Evolutionary conservation across 2,329 filamentous ascomycete species (phyloP).

Genomic region (Colletotrichum higginsianum): DNA sequence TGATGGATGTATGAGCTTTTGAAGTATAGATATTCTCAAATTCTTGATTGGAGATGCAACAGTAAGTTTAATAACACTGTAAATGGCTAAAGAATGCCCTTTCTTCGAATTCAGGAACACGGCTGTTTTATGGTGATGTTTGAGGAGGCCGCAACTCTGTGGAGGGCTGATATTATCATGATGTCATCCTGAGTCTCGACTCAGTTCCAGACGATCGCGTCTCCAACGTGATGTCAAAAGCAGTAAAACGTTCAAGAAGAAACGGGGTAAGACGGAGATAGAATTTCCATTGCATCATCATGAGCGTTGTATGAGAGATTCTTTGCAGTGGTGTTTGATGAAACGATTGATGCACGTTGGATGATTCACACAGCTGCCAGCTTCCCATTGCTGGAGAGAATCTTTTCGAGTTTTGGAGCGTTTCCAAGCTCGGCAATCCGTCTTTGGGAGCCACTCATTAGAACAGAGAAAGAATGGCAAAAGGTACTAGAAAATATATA

Average conservation of each 20-base stretch:
- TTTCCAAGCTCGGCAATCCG: too few relatives aligned
- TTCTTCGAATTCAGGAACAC: not conserved
- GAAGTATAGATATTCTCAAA: too few relatives aligned
- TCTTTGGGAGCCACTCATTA: too few relatives aligned
- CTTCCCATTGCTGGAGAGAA: too few relatives aligned
- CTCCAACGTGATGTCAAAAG: constrained; percentile 16
- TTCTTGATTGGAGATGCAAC: not conserved
- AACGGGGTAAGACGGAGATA: not conserved
- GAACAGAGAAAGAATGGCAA: too few relatives aligned
- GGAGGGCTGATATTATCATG: constrained; percentile 22
- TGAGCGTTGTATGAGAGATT: too few relatives aligned
- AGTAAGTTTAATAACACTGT: fast-evolving
- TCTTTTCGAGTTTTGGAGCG: too few relatives aligned
- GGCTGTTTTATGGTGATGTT: not conserved
- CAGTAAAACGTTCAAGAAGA: too few relatives aligned
- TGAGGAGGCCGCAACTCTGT: not conserved
- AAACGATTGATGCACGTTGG: not conserved
- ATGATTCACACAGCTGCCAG: not conserved
- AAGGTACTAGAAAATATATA: not conserved
- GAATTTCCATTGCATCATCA: not conserved
- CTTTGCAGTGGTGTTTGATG: too few relatives aligned
- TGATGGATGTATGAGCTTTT: too few relatives aligned
- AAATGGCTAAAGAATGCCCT: fast-evolving
- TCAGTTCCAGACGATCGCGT: not conserved
- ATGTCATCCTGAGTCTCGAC: constrained; percentile 16